Evolutionary conservation across 306 rosid genomes (phyloP), one percentile per base, ranked within the genome.

Genomic region (Alnus glutinosa): DNA sequence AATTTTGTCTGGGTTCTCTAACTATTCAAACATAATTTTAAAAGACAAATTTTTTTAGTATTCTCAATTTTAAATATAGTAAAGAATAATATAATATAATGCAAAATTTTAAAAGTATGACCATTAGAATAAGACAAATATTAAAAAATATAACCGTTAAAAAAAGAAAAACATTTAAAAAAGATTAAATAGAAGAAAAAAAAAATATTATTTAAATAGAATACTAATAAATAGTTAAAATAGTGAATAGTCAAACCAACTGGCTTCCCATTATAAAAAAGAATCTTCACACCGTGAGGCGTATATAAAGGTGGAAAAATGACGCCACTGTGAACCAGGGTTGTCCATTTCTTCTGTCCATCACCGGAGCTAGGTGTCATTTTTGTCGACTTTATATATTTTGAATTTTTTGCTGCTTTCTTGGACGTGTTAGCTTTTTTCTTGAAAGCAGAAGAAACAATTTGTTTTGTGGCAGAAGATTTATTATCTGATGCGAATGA

Each of bases 321-420:
- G 77, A 96, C 94, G 86, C 99, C 99, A 82, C 83, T 93, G 89
- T 96, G 99, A 78, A 86, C 85, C 89, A 96, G 85, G 64, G 92
- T 90, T 52, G 94, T 88, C 99, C 99, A 96, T 77, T 96, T 96
- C 87, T 90, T 92, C 93, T 90, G 98, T 69, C 99, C 98, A 80
- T 96, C 98, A 42, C 97, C 97, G 58, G 97, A 84, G 84, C 96
- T 86, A 9, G 99, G 99, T 75, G 82, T 88, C 80, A 88, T 71
- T 77, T 86, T 93, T 0, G 97, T 82, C 4, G 97, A 89, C 81
- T 88, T 96, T 55, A 91, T 90, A 89, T 93, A 96, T 82, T 89
- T 96, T 13, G 93, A 89, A 84, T 70, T 81, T 19, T 70, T 83
- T 7, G 79, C 82, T 12, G 83, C 51, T 70, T 88, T 90, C 69